Evolutionary conservation across 306 rosid species (phyloP), one percentile per base, ranked within the genome.

Genomic region (Prunus armeniaca): DNA sequence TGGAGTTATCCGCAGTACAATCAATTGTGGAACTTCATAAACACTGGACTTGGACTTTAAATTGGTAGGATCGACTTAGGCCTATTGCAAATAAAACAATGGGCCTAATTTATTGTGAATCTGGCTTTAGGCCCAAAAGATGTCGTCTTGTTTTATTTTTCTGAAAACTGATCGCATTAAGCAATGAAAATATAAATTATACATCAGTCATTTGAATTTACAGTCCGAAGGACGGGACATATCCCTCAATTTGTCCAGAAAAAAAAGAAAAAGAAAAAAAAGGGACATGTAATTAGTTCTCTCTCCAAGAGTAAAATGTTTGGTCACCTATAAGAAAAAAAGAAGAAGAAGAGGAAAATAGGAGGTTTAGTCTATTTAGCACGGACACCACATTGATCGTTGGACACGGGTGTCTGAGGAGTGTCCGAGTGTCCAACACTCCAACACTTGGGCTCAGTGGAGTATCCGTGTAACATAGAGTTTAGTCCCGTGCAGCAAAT

Each of bases 401-500:
- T 34, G 2, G 2, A 34, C 41, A 34, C 8, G 0, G 41, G 41
- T 34, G 0, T 34, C 0, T 34, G 0, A 34, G 41, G 41, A 34
- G 41, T 34, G 9, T 34, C 9, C 8, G 41, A 34, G 0, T 1
- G 41, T 34, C 41, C 41, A 34, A 34, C 41, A 34, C 9, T 34
- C 41, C 43, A 6, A 34, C 9, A 34, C 43, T 34, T 34, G 43
- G 2, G 43, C 43, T 34, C 6, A 34, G 2, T 6, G 7, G 9
- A 6, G 2, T 6, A 1, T 34, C 9, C 2, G 0, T 34, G 43
- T 1, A 34, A 34, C 43, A 34, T 34, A 34, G 43, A 0, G 12
- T 24, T 20, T 46, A 20, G 6, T 49, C 38, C 58, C 61, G 50
- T 5, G 28, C 30, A 43, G 81, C 65, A 47, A 78, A 79, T 64